Evolutionary conservation across 2,329 filamentous ascomycete genomes (phyloP), one percentile per base, ranked within the genome.

Genomic region (Xylariales sp.): DNA sequence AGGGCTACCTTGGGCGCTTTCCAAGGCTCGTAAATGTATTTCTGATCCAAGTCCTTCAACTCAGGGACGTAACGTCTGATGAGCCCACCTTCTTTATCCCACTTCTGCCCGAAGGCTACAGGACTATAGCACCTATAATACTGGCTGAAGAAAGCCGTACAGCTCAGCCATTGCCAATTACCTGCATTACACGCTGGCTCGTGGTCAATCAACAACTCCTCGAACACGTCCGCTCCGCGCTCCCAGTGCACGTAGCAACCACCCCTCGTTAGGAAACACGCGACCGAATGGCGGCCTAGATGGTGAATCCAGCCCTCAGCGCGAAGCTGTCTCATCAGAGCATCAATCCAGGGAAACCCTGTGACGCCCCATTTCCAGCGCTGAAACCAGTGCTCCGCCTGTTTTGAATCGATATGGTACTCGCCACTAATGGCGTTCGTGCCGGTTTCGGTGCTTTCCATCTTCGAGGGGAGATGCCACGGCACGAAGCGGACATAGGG

Each of bases 181-280:
- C 84, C 84, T 1, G 73, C 74, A 52, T 88, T 88, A 56, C 82
- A 86, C 2, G 84, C 80, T 0, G 78, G 71, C 57, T 88, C 84
- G 55, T 88, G 85, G 54, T 90, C 86, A 35, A 90, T 66, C 27
- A 90, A 70, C 63, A 76, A 77, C 57, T 89, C 85, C 54, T 87
- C 83, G 46, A 90, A 90, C 1, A 89, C 85, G 35, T 86, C 84
- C 4, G 81, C 82, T 1, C 86, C 86, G 14, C 86, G 76, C 63
- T 89, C 85, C 85, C 86, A 90, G 53, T 82, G 77, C 32, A 90
- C 69, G 54, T 88, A 90, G 59, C 84, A 88, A 0, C 86, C 86
- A 2, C 86, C 85, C 3, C 86, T 70, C 1, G 86, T 89, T n/a
- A 90, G 69, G 57, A 90, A 90, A 56, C 84, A 89, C 0, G 86